These are phyloP conservation scores for Didymosphaeria variabile DNA, from an alignment of 2,329 filamentous ascomycete species.

Conservation along the genomic window DNA sequence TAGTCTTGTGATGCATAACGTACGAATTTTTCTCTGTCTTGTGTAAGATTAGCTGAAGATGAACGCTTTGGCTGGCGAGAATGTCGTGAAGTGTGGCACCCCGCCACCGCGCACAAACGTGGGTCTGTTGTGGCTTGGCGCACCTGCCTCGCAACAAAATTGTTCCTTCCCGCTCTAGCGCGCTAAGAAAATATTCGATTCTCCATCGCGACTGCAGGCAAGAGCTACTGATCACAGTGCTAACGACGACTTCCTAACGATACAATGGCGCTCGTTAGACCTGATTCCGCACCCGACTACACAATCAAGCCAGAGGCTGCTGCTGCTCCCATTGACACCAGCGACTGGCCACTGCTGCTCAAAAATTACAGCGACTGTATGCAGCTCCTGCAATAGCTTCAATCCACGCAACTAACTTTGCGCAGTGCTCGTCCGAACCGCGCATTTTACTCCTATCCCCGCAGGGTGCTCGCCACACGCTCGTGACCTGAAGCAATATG, in stretches of 20 bases:
- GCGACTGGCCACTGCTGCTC: conserved; percentile 89
- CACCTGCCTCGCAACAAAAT: conserved; percentile 8
- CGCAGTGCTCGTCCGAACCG: conserved; percentile 87
- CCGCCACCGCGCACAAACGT: too few species aligned
- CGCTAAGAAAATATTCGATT: conserved; percentile 19
- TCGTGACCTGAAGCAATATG: conserved; percentile 95
- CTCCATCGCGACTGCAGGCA: conserved; percentile 15
- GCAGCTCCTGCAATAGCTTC: conserved; percentile 51
- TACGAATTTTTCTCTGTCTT: not conserved
- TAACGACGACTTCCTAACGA: conserved; percentile 31
- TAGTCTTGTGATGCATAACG: not conserved
- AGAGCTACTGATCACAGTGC: conserved; percentile 36
- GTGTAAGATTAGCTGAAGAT: not conserved
- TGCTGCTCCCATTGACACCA: conserved; percentile 82
- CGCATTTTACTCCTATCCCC: conserved; percentile 96
- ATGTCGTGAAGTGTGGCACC: not conserved
- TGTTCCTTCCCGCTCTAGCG: conserved; percentile 11
- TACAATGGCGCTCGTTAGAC: conserved; percentile 49
- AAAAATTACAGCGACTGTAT: conserved; percentile 95
- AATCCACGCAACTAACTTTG: conserved; percentile 32
- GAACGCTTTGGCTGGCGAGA: not conserved
- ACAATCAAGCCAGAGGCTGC: conserved; percentile 91
- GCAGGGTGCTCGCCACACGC: conserved; percentile 90
- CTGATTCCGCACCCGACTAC: conserved; percentile 63
- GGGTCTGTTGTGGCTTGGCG: not conserved